Conservation (phyloP, 306 rosid species). For the Coriaria nepalensis region DNA sequence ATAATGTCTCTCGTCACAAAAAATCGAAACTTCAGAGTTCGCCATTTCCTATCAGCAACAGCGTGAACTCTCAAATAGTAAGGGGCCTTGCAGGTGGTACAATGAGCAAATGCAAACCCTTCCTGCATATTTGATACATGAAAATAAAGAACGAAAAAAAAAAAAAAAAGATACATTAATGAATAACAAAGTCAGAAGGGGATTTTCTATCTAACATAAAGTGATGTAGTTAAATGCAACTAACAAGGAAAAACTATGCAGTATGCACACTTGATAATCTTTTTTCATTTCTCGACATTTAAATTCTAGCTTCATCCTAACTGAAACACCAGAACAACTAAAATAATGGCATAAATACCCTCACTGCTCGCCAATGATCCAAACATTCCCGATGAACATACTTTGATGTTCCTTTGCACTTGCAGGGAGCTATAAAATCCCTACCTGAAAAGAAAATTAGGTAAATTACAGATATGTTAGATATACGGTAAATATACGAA, state of each 20-base stretch:
- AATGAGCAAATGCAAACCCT: slow-evolving; percentile 99
- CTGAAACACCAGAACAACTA: slow-evolving; percentile 3
- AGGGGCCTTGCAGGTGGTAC: slow-evolving; percentile 97
- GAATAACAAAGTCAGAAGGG: too few relatives aligned
- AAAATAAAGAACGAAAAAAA: slow-evolving; percentile 15
- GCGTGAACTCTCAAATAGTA: slow-evolving; percentile 91
- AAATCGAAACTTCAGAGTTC: slow-evolving; percentile 88
- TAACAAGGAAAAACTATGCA: too few relatives aligned
- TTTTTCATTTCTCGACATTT: not conserved
- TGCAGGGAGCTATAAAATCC: slow-evolving; percentile 96
- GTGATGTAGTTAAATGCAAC: too few relatives aligned
- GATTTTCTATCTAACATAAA: too few relatives aligned
- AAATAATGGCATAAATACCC: slow-evolving; percentile 30
- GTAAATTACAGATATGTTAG: slow-evolving; percentile 11
- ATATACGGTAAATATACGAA: not conserved
- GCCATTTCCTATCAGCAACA: slow-evolving; percentile 94
- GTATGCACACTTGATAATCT: too few relatives aligned
- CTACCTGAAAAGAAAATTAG: slow-evolving; percentile 46
- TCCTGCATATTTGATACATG: slow-evolving; percentile 43
- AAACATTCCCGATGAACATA: slow-evolving; percentile 92
- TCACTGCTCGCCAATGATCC: slow-evolving; percentile 98
- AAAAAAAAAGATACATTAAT: too few relatives aligned
- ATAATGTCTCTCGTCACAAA: slow-evolving; percentile 92
- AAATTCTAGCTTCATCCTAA: not conserved
- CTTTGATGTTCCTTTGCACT: slow-evolving; percentile 92